These are phyloP conservation scores for Tetrapisispora taiwanensis DNA, from an alignment of 805 yeast species.

Conservation along the genomic window DNA sequence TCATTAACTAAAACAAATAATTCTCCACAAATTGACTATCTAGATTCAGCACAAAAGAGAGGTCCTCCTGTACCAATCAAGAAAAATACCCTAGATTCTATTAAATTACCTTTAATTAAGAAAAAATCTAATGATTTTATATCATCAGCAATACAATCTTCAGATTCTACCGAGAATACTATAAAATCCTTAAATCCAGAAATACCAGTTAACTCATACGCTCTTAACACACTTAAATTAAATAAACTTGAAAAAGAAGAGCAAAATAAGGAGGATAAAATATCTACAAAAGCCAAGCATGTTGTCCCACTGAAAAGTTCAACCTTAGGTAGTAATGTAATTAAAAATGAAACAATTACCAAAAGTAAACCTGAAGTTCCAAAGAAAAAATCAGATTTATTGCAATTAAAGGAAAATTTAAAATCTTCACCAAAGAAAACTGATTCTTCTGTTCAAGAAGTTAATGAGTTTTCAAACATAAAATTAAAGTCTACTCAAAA, in stretches of 20 bases:
- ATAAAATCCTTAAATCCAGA: constrained; percentile 8
- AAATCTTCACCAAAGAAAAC: not conserved
- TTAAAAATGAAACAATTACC: not conserved
- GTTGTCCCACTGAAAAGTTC: not conserved
- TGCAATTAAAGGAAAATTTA: not conserved
- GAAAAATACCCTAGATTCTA: not conserved
- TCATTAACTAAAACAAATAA: not conserved
- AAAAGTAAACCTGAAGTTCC: constrained; percentile 1
- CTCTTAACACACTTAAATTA: not conserved
- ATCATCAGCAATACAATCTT: constrained; percentile 13
- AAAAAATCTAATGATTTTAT: constrained; percentile 16
- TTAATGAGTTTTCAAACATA: not conserved
- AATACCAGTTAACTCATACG: constrained; percentile 10
- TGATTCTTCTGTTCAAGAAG: not conserved
- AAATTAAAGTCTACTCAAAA: constrained; percentile 6
- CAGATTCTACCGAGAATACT: constrained; percentile 1
- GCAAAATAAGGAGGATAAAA: not conserved
- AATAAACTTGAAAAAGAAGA: not conserved
- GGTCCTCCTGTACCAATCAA: not conserved
- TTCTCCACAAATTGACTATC: constrained; percentile 7
- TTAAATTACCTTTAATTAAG: not conserved
- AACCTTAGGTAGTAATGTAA: not conserved
- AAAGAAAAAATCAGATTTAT: not conserved
- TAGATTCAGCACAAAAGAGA: constrained; percentile 17
- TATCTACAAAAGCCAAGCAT: not conserved